A percentile compares a stretch with the other conserved stretches of the same genome.
Conservation (phyloP, 306 rosid species). For the Bauhinia variegata region DNA sequence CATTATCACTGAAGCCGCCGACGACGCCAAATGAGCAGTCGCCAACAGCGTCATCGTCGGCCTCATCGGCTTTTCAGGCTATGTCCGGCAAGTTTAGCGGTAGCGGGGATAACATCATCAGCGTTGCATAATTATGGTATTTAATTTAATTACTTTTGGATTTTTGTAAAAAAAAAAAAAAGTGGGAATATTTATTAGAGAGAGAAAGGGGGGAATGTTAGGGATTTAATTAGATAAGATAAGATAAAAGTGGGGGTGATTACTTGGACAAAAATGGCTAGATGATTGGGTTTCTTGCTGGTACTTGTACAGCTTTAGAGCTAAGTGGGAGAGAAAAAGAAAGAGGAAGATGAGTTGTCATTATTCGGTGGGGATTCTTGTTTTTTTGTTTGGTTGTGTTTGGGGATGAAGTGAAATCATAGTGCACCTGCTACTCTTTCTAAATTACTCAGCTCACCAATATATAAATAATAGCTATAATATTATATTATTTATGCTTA, state of each 20-base stretch:
- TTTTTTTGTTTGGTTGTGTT: slow-evolving; percentile 42
- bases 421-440: slow-evolving; percentile 48
- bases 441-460: background rate
- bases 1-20: slow-evolving; percentile 57
- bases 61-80: slow-evolving; percentile 56
- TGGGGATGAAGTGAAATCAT: slow-evolving; percentile 41
- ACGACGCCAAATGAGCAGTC: slow-evolving; percentile 48
- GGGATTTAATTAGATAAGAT: slow-evolving; percentile 27
- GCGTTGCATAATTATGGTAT: slow-evolving; percentile 60
- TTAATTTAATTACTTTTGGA: background rate
- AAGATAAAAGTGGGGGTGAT: slow-evolving; percentile 13
- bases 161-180: slow-evolving; percentile 30
- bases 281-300: slow-evolving; percentile 46
- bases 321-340: background rate
- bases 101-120: slow-evolving; percentile 72
- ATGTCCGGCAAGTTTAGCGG: slow-evolving; percentile 54
- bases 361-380: slow-evolving; percentile 49
- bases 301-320: slow-evolving; percentile 52
- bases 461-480: too few relatives aligned
- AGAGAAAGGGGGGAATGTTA: background rate
- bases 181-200: background rate
- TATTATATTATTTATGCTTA: background rate
- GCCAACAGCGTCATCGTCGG: slow-evolving; percentile 25
- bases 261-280: slow-evolving; percentile 17
- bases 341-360: slow-evolving; percentile 46